These are phyloP conservation scores for Lodderomyces theae DNA, from an alignment of 1,139 yeast genomes.

Conservation along the genomic window DNA sequence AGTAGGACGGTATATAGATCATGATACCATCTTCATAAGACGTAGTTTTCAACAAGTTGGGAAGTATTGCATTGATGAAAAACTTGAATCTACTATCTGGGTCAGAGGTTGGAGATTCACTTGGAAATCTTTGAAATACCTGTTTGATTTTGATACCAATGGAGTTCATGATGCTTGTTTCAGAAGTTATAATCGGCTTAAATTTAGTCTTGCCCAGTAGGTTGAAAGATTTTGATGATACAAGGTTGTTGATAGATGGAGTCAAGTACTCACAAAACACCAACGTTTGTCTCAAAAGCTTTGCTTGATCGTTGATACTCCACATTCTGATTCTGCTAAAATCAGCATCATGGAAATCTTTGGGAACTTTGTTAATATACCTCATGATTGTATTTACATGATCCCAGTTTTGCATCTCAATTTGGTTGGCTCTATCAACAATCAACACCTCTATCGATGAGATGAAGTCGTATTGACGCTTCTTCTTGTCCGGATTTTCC, in stretches of 20 bases:
- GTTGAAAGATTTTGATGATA: constrained; percentile 58
- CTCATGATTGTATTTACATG: constrained; percentile 72
- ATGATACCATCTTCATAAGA: constrained; percentile 72
- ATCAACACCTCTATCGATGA: constrained; percentile 83
- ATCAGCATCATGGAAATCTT: constrained; percentile 77
- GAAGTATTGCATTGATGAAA: constrained; percentile 71
- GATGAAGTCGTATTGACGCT: constrained; percentile 66
- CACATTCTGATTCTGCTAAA: constrained; percentile 90
- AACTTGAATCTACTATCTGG: constrained; percentile 79
- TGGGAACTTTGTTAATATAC: constrained; percentile 74
- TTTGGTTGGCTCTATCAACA: constrained; percentile 80
- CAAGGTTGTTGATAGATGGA: constrained; percentile 72
- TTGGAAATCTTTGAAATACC: constrained; percentile 66
- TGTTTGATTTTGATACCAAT: constrained; percentile 64
- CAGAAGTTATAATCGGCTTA: constrained; percentile 35
- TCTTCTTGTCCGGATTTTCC: constrained; percentile 59
- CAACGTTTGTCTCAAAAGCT: constrained; percentile 71
- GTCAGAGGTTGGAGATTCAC: constrained; percentile 57
- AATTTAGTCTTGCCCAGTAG: constrained; percentile 65
- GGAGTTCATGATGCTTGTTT: constrained; percentile 48
- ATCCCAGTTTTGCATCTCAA: constrained; percentile 93
- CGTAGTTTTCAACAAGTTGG: constrained; percentile 58
- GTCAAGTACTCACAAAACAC: constrained; percentile 71
- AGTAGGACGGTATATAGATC: constrained; percentile 79
- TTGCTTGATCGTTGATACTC: constrained; percentile 85